phyloP scores from a whole-genome alignment of 2,329 filamentous ascomycete genomes.

The Monosporascus ibericus region DNA sequence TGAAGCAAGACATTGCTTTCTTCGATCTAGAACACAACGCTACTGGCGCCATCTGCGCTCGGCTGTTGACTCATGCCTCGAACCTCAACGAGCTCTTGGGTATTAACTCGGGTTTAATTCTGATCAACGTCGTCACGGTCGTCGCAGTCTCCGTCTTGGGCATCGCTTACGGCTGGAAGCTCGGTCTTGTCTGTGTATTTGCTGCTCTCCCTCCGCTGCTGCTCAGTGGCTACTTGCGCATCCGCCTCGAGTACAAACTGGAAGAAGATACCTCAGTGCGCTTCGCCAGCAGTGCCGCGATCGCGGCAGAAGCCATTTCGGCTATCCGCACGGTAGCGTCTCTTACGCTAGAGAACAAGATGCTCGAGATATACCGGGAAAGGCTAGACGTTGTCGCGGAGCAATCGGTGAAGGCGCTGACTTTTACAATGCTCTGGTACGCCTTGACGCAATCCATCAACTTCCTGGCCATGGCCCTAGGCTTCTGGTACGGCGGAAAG shows the following conservation, averaged over 20 bases:
- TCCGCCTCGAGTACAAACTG: conserved; percentile 32
- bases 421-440: conserved; percentile 19
- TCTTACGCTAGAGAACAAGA: conserved; percentile 29
- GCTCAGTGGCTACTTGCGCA: conserved; percentile 32
- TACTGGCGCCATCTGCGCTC: too few species aligned
- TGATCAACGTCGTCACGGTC: conserved; percentile 35
- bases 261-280: too few species aligned
- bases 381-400: conserved; percentile 21
- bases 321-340: conserved; percentile 39
- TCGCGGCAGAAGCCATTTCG: conserved; percentile 39
- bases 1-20: too few species aligned
- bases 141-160: conserved; percentile 32
- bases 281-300: conserved; percentile 31
- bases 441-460: conserved; percentile 23
- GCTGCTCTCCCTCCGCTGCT: conserved; percentile 36
- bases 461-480: conserved; percentile 27
- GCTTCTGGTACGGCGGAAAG: conserved; percentile 29
- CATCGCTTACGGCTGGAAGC: conserved; percentile 36
- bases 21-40: too few species aligned
- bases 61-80: conserved; percentile 8
- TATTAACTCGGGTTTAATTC: conserved; percentile 34
- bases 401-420: conserved; percentile 3
- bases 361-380: conserved; percentile 26
- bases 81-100: conserved; percentile 38
- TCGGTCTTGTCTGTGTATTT: conserved; percentile 37